phyloP scores from a whole-genome alignment of 2,329 filamentous ascomycete genomes.

The Beauveria australis region DNA sequence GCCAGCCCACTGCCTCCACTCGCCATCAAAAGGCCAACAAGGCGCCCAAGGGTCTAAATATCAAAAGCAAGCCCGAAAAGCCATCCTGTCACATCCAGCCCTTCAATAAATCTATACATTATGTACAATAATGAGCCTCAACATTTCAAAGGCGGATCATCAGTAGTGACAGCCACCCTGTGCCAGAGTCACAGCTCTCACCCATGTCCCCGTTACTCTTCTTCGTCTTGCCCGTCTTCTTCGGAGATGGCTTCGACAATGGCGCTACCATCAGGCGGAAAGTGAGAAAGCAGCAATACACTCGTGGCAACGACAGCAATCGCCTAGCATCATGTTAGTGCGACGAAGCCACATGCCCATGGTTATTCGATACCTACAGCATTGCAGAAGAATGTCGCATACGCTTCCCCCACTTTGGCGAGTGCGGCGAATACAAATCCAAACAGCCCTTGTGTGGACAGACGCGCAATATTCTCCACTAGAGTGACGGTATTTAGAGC shows the following conservation, averaged over 20 bases:
- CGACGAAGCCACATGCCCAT: not conserved
- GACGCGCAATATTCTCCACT: constrained; percentile 58
- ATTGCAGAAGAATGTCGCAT: constrained; percentile 61
- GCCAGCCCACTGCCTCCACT: not conserved
- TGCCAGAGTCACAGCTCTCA: too few species aligned
- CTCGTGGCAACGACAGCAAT: constrained; percentile 39
- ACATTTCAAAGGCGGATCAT: not conserved
- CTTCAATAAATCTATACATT: too few species aligned
- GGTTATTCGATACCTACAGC: constrained; percentile 35
- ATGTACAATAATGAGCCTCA: not conserved
- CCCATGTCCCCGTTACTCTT: not conserved
- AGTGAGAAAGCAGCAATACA: constrained; percentile 34
- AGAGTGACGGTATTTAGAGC: constrained; percentile 62
- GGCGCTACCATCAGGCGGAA: constrained; percentile 30
- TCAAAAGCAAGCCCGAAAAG: too few species aligned
- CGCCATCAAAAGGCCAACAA: not conserved
- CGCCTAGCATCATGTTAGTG: constrained; percentile 28
- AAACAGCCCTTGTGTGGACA: constrained; percentile 58
- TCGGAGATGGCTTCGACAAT: not conserved
- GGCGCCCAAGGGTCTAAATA: too few species aligned
- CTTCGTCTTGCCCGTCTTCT: not conserved
- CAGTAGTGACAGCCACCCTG: not conserved
- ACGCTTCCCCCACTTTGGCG: constrained; percentile 48
- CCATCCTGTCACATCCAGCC: too few species aligned
- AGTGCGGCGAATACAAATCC: constrained; percentile 59